A percentile compares a stretch with the other conserved stretches of the same genome.
These are phyloP conservation scores for Kwoniella bestiolae DNA, from an alignment of 768 basidiomycete genomes.

Conservation along the genomic window DNA sequence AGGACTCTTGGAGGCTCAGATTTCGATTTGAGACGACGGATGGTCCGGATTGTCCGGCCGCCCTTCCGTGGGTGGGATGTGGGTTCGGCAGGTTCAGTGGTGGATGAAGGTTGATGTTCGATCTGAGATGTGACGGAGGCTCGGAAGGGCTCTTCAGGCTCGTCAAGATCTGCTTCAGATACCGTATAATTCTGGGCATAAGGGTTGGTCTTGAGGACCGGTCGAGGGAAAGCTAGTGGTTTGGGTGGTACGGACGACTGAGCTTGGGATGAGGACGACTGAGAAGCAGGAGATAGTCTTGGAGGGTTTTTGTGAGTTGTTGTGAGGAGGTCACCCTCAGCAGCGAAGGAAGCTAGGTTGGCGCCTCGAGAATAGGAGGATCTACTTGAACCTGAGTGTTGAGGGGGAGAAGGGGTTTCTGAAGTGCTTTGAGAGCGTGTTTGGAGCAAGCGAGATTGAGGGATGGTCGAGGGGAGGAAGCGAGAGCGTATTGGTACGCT, in stretches of 20 bases:
- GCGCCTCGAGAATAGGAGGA: constrained; percentile 4
- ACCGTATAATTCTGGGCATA: constrained; percentile 23
- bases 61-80: neutral
- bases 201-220: constrained; percentile 26
- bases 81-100: neutral
- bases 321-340: constrained; percentile 19
- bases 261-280: neutral
- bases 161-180: constrained; percentile 16
- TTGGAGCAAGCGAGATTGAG: neutral
- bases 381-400: no score
- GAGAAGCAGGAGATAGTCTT: neutral
- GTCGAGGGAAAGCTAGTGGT: constrained; percentile 12
- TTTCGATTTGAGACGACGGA: neutral
- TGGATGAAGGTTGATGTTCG: neutral
- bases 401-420: neutral
- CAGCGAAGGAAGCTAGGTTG: constrained; percentile 15
- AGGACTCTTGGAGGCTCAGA: neutral
- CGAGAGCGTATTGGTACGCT: neutral
- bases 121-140: neutral
- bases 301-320: neutral
- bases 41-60: neutral
- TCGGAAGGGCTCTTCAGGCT: neutral
- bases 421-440: constrained; percentile 14
- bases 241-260: neutral
- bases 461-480: neutral